Base-by-base conservation (phyloP, 2,329 filamentous ascomycete species). In the Trichoderma harzianum region DNA sequence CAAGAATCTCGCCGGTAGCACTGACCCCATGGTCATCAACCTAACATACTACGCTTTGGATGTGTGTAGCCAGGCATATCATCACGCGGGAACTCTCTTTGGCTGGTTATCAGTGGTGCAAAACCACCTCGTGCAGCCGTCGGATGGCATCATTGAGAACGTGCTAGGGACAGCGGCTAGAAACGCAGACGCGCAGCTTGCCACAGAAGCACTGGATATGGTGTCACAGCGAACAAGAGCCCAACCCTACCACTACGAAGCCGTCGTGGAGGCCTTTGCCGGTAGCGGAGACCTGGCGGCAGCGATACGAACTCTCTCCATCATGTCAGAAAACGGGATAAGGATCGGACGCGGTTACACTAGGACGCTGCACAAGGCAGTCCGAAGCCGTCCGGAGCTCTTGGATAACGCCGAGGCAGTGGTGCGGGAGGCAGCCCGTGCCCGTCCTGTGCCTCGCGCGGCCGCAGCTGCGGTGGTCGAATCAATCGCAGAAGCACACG, bases 21-120 rank as follows among this genome's bases (percentile, higher is more conserved):
- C 84, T 47, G 80, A 84, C 43, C 78, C 79, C 21, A 76, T 83
- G 8, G 81, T 84, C n/a, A 77, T 79, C 72, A 86, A 83, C 36
- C 79, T 95, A 4, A 94, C 93, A 87, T 87, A 88, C 66, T 89
- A 91, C 76, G 81, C 96, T 36, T 85, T 98, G n/a, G 93, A 95
- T 74, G 83, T 85, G n/a, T 94, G 93, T 72, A 91, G 91, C 74
- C 85, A 86, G 64, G 85, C 85, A 30, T 86, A 87, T 70, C 88
- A 92, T 78, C 86, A 92, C 76, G 84, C 89, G 24, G 89, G 90
- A 30, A 91, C 91, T 1, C 84, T 83, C 43, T 91, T 90, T 72
- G 86, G 93, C 43, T 99, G 96, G 95, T 87, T 87, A 53, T 85
- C 84, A 14, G 86, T 87, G 74, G 91, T 95, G 34, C 76, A 76